Evolutionary conservation across 2,329 filamentous ascomycete genomes (phyloP), one percentile per base, ranked within the genome.

Genomic region (Paecilomyces niveus): DNA sequence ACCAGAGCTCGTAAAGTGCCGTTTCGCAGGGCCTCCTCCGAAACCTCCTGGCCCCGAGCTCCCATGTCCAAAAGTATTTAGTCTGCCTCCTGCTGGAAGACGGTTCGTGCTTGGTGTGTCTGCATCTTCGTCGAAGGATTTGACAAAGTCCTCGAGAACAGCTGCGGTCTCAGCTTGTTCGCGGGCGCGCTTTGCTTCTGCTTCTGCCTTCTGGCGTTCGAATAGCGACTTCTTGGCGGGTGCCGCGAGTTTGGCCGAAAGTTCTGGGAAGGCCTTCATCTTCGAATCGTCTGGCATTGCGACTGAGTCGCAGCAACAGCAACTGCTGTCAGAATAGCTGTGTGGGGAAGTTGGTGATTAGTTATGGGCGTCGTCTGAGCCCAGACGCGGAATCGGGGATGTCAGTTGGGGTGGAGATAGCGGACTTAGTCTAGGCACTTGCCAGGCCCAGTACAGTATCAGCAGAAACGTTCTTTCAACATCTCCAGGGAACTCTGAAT

Each of bases 161-260:
- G 90, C 91, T 22, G 89, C 90, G 6, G 90, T 95, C 76, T 96
- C 92, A 64, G 88, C 90, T 68, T 88, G 89, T 74, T 96, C 92
- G 64, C 90, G 84, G 65, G 85, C 83, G 59, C 89, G 87, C 77
- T 96, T 96, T 24, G 90, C 91, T 78, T 96, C 91, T 58, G 89
- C 90, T 72, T 96, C 91, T 60, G 90, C 90, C 73, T 89, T 91
- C 72, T 95, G 89, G 66, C 88, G 87, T 76, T 96, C 92, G 72
- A 95, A 96, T 26, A 89, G 82, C 21, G 91, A 95, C 70, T 94
- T 90, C 75, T 92, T 94, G 61, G 87, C 83, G 0, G 90, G 86
- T 54, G 90, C 90, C 58, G 88, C 85, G 55, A 94, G 85, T 74
- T 95, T 96, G 55, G 86, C 83, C 58, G 88, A 84, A 59, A 90